Conservation (phyloP, 306 rosid genomes). For the Crotalaria pallida region DNA sequence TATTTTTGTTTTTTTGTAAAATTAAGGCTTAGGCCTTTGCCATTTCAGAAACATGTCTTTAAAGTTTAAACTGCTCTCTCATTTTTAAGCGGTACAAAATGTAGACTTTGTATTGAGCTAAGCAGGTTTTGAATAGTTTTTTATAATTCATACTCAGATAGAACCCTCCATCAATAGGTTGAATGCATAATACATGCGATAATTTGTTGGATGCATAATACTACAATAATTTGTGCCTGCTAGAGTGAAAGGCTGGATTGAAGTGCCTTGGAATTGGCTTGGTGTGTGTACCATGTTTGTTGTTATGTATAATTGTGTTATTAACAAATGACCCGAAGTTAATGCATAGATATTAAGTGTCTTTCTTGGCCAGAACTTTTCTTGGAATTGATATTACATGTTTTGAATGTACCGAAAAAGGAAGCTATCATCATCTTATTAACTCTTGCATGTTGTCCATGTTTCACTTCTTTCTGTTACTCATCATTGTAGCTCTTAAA, state of each 20-base stretch:
- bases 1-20: background rate
- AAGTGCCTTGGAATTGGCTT: background rate
- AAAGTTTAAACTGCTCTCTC: background rate
- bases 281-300: background rate
- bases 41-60: background rate
- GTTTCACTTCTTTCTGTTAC: background rate
- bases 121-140: background rate
- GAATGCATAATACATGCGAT: background rate
- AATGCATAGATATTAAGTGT: background rate
- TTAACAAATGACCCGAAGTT: slow-evolving; percentile 6
- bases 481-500: slow-evolving; percentile 9
- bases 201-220: background rate
- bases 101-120: background rate
- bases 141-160: background rate
- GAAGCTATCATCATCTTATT: background rate
- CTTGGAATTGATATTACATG: background rate
- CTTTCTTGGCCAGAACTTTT: background rate
- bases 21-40: background rate
- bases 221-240: background rate
- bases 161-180: background rate
- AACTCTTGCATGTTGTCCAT: background rate
- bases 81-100: background rate
- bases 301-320: background rate
- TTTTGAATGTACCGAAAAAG: background rate
- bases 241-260: background rate